Evolutionary conservation across 495 filamentous ascomycete species (phyloP).

Genomic region (Parachaetomium inaequale): DNA sequence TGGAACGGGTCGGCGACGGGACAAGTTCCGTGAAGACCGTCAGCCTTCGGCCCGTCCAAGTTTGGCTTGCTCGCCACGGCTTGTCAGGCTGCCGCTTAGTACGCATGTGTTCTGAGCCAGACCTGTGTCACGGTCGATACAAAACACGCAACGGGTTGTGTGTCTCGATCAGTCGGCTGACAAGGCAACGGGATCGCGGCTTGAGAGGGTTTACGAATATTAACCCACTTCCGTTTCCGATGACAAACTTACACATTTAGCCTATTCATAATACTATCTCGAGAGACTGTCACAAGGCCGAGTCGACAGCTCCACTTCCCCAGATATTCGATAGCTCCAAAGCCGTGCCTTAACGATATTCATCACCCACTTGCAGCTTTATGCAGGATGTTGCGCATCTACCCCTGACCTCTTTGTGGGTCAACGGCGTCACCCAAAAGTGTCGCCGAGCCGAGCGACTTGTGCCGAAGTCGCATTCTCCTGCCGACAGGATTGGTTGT

Average conservation of each 20-base stretch:
- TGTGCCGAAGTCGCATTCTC: constrained; percentile 6
- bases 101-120: too few species aligned
- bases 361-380: too few species aligned
- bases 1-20: not conserved
- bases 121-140: too few species aligned
- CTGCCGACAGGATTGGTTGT: constrained; percentile 10
- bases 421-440: not conserved
- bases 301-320: not conserved
- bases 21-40: not conserved
- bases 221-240: too few species aligned
- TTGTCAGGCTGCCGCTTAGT: not conserved
- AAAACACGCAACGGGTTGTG: too few species aligned
- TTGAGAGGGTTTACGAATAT: too few species aligned
- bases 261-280: too few species aligned
- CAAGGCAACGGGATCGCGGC: too few species aligned
- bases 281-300: not conserved
- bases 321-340: not conserved
- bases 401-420: not conserved
- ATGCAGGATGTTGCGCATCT: too few species aligned
- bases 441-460: not conserved
- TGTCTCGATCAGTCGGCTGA: too few species aligned
- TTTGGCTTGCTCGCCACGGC: not conserved
- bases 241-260: too few species aligned
- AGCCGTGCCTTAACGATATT: not conserved
- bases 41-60: not conserved